phyloP scores from a whole-genome alignment of 2,329 filamentous ascomycete species.

The Chaetomiaceae sp. region DNA sequence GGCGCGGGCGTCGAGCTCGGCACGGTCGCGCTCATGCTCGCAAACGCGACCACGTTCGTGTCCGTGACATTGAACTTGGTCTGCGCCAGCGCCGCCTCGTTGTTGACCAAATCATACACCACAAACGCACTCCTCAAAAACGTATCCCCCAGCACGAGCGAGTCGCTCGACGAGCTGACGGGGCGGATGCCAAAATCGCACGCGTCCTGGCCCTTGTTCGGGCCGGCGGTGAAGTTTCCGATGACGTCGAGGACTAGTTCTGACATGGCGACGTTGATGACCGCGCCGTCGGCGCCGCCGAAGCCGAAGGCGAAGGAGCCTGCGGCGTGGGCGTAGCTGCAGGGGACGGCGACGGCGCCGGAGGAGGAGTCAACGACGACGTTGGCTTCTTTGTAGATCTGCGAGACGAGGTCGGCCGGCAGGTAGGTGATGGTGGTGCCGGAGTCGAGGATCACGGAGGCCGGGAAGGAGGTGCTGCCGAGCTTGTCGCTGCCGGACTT shows the following conservation, averaged over 20 bases:
- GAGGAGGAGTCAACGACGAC: conserved; percentile 32
- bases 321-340: conserved; percentile 31
- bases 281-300: conserved; percentile 13
- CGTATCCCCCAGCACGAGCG: conserved; percentile 39
- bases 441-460: conserved; percentile 59
- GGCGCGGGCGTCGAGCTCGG: conserved; percentile 37
- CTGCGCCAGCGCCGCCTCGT: conserved; percentile 47
- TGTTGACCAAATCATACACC: conserved; percentile 47
- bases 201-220: conserved; percentile 31
- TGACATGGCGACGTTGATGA: conserved; percentile 30
- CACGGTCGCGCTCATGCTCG: conserved; percentile 30
- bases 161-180: conserved; percentile 14
- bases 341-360: conserved; percentile 36
- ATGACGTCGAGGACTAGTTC: conserved; percentile 38
- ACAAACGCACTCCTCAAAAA: conserved; percentile 47
- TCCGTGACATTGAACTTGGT: conserved; percentile 43
- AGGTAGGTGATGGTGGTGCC: conserved; percentile 61
- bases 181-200: conserved; percentile 50
- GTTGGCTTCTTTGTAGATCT: conserved; percentile 34
- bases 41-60: conserved; percentile 42
- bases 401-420: conserved; percentile 42
- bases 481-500: conserved; percentile 31
- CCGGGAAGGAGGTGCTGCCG: conserved; percentile 14
- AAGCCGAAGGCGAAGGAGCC: conserved; percentile 32
- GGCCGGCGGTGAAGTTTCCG: conserved; percentile 23